Conservation (phyloP, 2,329 filamentous ascomycete genomes). For the Fusarium nematophilum region DNA sequence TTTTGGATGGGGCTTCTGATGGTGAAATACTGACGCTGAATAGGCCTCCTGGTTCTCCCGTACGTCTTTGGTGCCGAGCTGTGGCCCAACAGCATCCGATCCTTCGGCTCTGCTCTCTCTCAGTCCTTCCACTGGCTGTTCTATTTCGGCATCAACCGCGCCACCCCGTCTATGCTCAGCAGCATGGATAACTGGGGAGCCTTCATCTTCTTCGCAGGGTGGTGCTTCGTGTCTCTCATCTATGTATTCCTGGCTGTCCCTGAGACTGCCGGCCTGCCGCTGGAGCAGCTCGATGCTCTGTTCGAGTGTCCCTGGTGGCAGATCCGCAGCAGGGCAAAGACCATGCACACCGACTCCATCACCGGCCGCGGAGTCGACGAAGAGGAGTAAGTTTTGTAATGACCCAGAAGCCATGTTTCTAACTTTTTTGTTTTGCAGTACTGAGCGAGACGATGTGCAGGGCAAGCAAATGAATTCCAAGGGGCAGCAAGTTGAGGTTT, state of each 20-base stretch:
- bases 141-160: constrained; percentile 52
- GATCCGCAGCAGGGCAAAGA: constrained; percentile 27
- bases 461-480: background rate
- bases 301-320: constrained; percentile 48
- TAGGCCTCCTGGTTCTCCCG: constrained; percentile 52
- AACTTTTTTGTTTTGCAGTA: background rate
- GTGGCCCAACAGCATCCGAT: constrained; percentile 58
- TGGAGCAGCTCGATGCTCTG: constrained; percentile 53
- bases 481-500: background rate
- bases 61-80: constrained; percentile 59
- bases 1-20: too few relatives aligned
- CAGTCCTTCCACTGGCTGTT: constrained; percentile 50
- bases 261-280: constrained; percentile 51
- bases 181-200: constrained; percentile 55
- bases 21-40: background rate
- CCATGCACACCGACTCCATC: constrained; percentile 1
- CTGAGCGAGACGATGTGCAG: background rate
- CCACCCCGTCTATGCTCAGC: constrained; percentile 49
- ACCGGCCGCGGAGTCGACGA: constrained; percentile 8
- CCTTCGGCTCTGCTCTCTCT: constrained; percentile 52
- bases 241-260: constrained; percentile 55
- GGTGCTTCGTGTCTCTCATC: constrained; percentile 50
- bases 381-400: constrained; percentile 5
- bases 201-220: constrained; percentile 52
- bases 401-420: background rate